These are phyloP conservation scores for Tilletia indica DNA, from an alignment of 1,284 basidiomycete genomes.

Conservation along the genomic window DNA sequence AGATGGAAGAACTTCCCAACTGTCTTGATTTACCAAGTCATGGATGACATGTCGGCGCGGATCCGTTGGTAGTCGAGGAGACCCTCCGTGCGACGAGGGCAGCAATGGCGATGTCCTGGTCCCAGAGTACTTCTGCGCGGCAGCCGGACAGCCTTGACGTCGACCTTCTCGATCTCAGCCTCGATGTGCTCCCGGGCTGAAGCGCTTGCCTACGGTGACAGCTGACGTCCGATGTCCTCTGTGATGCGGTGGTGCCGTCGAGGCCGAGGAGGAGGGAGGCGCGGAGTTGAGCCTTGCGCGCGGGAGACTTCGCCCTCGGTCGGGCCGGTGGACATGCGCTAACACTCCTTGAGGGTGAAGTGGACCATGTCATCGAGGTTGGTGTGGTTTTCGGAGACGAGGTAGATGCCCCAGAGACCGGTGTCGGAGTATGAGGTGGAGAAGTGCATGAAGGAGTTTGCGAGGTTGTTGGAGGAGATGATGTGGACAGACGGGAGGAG, in stretches of 20 bases:
- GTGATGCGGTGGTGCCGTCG: conserved; percentile 92
- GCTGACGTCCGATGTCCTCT: conserved; percentile 95
- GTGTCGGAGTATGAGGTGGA: conserved; percentile 99
- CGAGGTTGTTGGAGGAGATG: conserved; percentile 88
- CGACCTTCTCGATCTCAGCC: conserved; percentile 83
- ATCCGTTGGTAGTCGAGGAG: conserved; percentile 62
- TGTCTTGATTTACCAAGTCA: conserved; percentile 47
- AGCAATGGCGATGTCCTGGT: conserved; percentile 66
- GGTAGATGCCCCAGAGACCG: conserved; percentile 98
- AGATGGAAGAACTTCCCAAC: no score
- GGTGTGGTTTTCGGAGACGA: conserved; percentile 75
- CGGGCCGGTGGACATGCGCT: conserved; percentile 86
- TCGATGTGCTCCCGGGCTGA: conserved; percentile 92
- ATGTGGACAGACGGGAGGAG: conserved; percentile 89
- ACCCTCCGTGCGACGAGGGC: conserved; percentile 69
- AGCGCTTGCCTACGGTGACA: conserved; percentile 81
- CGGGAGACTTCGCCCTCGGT: conserved; percentile 86
- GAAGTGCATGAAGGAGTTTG: conserved; percentile 99
- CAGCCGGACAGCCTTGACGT: conserved; percentile 83
- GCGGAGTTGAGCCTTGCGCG: conserved; percentile 96
- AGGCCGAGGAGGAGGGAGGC: conserved; percentile 84
- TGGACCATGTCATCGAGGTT: conserved; percentile 92
- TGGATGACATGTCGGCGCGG: conserved; percentile 55
- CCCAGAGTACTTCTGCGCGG: conserved; percentile 97
- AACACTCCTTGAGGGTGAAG: conserved; percentile 95